These are phyloP conservation scores for Dipodascus albidus DNA, from an alignment of 805 yeast genomes.

Conservation along the genomic window DNA sequence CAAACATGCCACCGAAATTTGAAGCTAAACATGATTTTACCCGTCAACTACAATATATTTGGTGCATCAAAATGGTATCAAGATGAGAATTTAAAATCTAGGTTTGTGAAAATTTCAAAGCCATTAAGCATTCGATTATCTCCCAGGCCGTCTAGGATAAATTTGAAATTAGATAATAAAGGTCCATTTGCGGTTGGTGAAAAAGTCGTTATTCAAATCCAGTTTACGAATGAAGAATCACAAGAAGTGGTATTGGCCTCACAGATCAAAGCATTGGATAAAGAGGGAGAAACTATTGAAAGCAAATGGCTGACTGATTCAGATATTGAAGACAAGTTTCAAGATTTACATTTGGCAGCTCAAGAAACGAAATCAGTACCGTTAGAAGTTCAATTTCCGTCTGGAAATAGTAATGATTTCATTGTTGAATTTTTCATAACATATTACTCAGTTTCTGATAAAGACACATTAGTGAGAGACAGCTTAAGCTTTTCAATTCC, in stretches of 20 bases:
- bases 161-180: slow-evolving; percentile 11
- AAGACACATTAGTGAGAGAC: slow-evolving; percentile 19
- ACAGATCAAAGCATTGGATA: slow-evolving; percentile 8
- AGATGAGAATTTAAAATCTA: not conserved
- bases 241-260: slow-evolving; percentile 15
- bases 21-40: not conserved
- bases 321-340: not conserved
- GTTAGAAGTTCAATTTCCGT: not conserved
- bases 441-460: slow-evolving; percentile 12
- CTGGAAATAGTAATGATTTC: slow-evolving; percentile 5
- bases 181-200: slow-evolving; percentile 20
- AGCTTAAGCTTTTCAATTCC: slow-evolving; percentile 8
- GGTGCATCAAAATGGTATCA: not conserved
- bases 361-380: not conserved
- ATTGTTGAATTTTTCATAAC: slow-evolving; percentile 11
- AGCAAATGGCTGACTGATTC: slow-evolving; percentile 6
- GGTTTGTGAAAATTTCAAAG: slow-evolving; percentile 5
- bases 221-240: slow-evolving; percentile 18
- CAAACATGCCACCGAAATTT: not conserved
- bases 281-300: slow-evolving; percentile 7
- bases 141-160: slow-evolving; percentile 24
- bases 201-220: slow-evolving; percentile 9
- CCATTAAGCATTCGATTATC: slow-evolving; percentile 3
- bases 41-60: not conserved
- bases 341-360: not conserved